Base-by-base conservation (phyloP, 441 rosid species). In the Raphanus hybrid region DNA sequence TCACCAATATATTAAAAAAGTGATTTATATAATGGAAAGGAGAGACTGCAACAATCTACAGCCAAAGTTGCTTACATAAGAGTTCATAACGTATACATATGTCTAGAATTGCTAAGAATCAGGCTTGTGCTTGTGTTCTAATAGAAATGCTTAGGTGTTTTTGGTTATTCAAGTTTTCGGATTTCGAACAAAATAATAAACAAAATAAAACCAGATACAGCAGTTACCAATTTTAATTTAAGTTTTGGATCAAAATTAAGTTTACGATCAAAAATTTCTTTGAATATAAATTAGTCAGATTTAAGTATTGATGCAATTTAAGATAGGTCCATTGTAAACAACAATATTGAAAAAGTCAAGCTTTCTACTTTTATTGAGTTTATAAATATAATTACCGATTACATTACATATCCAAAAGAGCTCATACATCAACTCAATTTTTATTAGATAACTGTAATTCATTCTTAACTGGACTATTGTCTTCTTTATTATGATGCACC, bases 401-500 rank as follows among this genome's bases (percentile, higher is more conserved):
- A 77, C 67, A 77, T 32, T 6, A 70, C 85, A 72, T 3, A 2
- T 16, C 32, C 12, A 78, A 66, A n/a, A 3, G 20, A 2, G 6
- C 61, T 62, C 70, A 67, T 35, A 20, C 74, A 73, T 37, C 74
- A 73, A 67, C 65, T 67, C 18, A 60, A 61, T 64, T 43, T 73
- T 0, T 73, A 29, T 62, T 78, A 2, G 78, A 8, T 23, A 78
- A 73, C 12, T 73, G 60, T 37, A 78, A 12, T 12, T 73, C 81
- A 41, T 78, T 64, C 11, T 6, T 68, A 50, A 52, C 61, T 59
- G 70, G 74, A 70, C 67, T 69, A 16, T 71, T 35, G 8, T 66
- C 82, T 41, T 76, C 70, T 4, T 80, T 84, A 52, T 65, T 81
- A 18, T 71, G 68, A 10, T 82, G 88, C 58, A 83, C 71, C 69